Conservation (phyloP, 495 filamentous ascomycete species). For the Annulohypoxylon nitens region DNA sequence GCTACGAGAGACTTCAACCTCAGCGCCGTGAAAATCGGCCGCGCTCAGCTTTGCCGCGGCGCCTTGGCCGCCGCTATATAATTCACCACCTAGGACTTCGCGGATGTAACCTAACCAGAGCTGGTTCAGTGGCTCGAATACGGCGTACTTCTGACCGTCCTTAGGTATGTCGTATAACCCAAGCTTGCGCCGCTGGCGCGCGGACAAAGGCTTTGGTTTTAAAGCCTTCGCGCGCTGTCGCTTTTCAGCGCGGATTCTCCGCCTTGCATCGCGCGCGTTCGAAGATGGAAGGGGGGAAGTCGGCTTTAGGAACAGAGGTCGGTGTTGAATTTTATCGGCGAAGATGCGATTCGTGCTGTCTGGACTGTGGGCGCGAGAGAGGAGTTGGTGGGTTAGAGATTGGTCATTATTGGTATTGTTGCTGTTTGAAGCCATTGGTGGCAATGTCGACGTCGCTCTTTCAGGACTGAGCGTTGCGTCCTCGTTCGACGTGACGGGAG, state of each 20-base stretch:
- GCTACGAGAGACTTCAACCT: conserved; percentile 85
- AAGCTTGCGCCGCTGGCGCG: conserved; percentile 79
- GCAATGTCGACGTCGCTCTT: not conserved
- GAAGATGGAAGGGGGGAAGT: conserved; percentile 70
- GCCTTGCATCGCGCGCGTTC: conserved; percentile 75
- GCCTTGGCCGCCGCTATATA: conserved; percentile 58
- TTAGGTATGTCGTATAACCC: conserved; percentile 80
- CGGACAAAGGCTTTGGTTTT: conserved; percentile 82
- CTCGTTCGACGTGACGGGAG: not conserved
- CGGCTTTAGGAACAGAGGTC: conserved; percentile 82
- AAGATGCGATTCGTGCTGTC: conserved; percentile 76
- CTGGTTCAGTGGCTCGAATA: conserved; percentile 80
- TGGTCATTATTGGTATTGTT: conserved; percentile 46
- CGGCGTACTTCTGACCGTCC: conserved; percentile 74
- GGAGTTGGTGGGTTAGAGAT: conserved; percentile 73
- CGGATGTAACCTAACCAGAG: conserved; percentile 89
- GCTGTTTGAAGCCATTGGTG: conserved; percentile 39
- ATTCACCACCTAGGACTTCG: conserved; percentile 71
- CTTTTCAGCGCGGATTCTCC: conserved; percentile 66
- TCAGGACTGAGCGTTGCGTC: not conserved
- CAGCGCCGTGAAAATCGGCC: conserved; percentile 91
- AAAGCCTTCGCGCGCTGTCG: conserved; percentile 68
- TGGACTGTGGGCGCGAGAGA: conserved; percentile 80
- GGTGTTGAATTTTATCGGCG: conserved; percentile 82
- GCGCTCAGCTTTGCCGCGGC: conserved; percentile 76